phyloP scores from a whole-genome alignment of 1,284 basidiomycete species.

The Irpex sp. region DNA sequence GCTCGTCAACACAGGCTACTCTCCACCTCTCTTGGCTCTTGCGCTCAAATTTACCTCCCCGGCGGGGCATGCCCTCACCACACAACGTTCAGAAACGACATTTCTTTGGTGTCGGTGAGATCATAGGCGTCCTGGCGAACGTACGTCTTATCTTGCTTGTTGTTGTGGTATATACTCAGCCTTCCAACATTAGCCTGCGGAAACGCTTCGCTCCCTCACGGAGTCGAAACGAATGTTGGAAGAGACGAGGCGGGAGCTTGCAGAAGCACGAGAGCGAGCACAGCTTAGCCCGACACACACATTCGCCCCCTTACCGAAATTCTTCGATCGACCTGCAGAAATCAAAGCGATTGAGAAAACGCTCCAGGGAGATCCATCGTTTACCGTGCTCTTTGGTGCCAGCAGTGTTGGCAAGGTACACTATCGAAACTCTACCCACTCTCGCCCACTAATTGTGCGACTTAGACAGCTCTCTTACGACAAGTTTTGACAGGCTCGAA shows the following conservation, averaged over 20 bases:
- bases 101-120: conserved; percentile 77
- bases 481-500: conserved; percentile 65
- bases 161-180: background rate
- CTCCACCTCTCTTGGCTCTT: conserved; percentile 62
- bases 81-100: conserved; percentile 59
- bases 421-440: conserved; percentile 3
- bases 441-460: conserved; percentile 2
- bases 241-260: conserved; percentile 70
- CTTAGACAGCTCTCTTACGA: conserved; percentile 69
- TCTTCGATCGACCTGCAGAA: conserved; percentile 67
- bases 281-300: conserved; percentile 74
- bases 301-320: conserved; percentile 70
- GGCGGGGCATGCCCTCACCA: conserved; percentile 54
- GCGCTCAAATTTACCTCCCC: conserved; percentile 64
- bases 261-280: conserved; percentile 59
- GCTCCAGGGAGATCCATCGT: conserved; percentile 68
- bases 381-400: conserved; percentile 80
- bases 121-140: conserved; percentile 72
- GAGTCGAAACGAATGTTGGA: conserved; percentile 74
- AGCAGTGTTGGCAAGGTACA: conserved; percentile 74
- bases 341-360: conserved; percentile 58
- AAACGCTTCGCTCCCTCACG: conserved; percentile 73
- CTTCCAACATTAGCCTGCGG: conserved; percentile 52
- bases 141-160: conserved; percentile 38
- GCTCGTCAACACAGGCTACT: conserved; percentile 10